Evolutionary conservation across 805 yeast genomes (phyloP).

Genomic region (Wickerhamomyces queroliae): DNA sequence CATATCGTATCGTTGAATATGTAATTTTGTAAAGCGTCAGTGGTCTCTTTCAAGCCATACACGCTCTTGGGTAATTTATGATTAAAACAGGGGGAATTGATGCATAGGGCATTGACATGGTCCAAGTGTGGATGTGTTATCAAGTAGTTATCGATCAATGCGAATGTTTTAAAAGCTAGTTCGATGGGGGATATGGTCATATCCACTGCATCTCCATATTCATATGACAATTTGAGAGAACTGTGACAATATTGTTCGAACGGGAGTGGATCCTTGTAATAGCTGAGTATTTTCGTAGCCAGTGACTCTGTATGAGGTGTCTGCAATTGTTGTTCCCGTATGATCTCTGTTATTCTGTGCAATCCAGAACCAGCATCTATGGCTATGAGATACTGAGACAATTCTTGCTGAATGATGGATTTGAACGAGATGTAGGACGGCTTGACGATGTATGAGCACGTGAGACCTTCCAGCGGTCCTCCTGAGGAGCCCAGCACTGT

Average conservation of each 20-base stretch:
- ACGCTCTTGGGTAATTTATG: constrained; percentile 33
- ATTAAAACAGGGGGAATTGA: constrained; percentile 61
- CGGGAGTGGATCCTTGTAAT: constrained; percentile 2
- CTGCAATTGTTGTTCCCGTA: constrained; percentile 7
- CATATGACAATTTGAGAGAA: constrained; percentile 7
- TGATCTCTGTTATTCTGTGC: constrained; percentile 42
- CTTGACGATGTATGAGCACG: constrained; percentile 64
- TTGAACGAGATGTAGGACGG: constrained; percentile 39
- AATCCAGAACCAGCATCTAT: constrained; percentile 82
- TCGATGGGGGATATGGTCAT: constrained; percentile 21
- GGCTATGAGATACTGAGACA: constrained; percentile 39
- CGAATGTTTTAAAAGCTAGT: constrained; percentile 27
- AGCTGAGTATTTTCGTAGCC: constrained; percentile 7
- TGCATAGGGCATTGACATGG: constrained; percentile 62
- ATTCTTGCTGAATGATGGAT: constrained; percentile 24
- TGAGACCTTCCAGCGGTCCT: constrained; percentile 72
- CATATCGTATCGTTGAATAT: constrained; percentile 73
- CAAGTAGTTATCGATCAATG: constrained; percentile 36
- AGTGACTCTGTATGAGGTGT: constrained; percentile 2
- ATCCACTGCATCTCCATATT: constrained; percentile 1
- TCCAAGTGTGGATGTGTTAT: constrained; percentile 85
- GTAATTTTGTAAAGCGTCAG: constrained; percentile 43
- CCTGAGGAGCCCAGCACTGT: constrained; percentile 77
- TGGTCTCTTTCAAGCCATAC: constrained; percentile 49
- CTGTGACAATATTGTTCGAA: background rate